A percentile compares a stretch with the other conserved stretches of the same genome.
These are phyloP conservation scores for Penicillium goetzii DNA, from an alignment of 495 filamentous ascomycete species.

Conservation along the genomic window DNA sequence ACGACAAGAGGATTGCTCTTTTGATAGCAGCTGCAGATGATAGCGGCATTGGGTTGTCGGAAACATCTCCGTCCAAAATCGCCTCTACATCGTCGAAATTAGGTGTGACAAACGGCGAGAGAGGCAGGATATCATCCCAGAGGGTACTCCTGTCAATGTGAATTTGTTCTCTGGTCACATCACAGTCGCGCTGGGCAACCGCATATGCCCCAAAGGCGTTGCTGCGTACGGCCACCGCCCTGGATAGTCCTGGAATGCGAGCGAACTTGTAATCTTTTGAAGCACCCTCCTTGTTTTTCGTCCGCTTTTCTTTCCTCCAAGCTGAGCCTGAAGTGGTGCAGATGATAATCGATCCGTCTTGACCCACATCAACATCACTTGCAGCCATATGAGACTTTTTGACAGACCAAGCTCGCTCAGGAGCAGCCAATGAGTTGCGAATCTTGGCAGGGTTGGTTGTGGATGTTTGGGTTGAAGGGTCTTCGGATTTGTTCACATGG, in stretches of 20 bases:
- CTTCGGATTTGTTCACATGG: conserved; percentile 66
- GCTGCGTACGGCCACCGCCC: conserved; percentile 79
- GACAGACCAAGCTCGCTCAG: conserved; percentile 79
- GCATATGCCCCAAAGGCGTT: conserved; percentile 88
- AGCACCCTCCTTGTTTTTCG: conserved; percentile 74
- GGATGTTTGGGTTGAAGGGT: conserved; percentile 62
- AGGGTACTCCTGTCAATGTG: conserved; percentile 63
- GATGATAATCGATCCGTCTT: conserved; percentile 93
- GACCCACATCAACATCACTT: conserved; percentile 82
- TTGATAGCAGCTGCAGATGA: conserved; percentile 39
- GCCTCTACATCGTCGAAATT: conserved; percentile 21
- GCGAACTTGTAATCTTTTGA: conserved; percentile 88
- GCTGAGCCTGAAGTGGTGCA: conserved; percentile 90
- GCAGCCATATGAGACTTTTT: conserved; percentile 84
- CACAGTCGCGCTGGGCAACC: conserved; percentile 81
- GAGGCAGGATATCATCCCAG: conserved; percentile 71
- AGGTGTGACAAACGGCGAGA: conserved; percentile 61
- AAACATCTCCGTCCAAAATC: conserved; percentile 25
- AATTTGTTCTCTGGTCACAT: conserved; percentile 78
- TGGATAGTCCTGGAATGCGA: conserved; percentile 82
- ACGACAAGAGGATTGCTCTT: conserved; percentile 52
- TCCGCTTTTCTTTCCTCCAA: conserved; percentile 81
- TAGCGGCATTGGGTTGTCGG: conserved; percentile 15
- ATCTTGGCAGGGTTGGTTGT: conserved; percentile 91
- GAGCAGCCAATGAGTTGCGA: conserved; percentile 71